Evolutionary conservation across 805 yeast genomes (phyloP).

Genomic region (Saccharomycopsis oosterbeekiorum): DNA sequence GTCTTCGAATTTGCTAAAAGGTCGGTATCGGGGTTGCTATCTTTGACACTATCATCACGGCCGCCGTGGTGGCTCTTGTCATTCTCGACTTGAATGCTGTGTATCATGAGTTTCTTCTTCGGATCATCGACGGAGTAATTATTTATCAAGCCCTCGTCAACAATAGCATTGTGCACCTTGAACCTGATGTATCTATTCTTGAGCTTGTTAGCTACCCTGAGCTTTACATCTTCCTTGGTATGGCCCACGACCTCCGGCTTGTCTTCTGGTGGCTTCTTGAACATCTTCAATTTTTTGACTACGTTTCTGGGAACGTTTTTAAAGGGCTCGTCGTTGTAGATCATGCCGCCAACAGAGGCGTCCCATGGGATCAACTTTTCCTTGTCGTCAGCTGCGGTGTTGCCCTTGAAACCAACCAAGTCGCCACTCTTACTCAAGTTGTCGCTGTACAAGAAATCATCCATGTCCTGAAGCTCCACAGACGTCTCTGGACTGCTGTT

Average conservation of each 20-base stretch:
- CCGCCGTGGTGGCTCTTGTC: constrained; percentile 18
- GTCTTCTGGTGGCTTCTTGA: constrained; percentile 28
- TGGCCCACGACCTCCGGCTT: not conserved
- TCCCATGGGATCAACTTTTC: constrained; percentile 31
- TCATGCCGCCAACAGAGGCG: constrained; percentile 30
- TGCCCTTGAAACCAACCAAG: too few species aligned
- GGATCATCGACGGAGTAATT: constrained; percentile 11
- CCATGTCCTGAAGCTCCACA: not conserved
- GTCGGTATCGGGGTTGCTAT: not conserved
- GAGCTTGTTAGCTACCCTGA: constrained; percentile 38
- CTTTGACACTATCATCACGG: not conserved
- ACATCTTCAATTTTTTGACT: constrained; percentile 29
- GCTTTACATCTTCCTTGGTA: constrained; percentile 30
- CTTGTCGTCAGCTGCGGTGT: not conserved
- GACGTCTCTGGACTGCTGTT: constrained; percentile 3
- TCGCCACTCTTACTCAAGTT: not conserved
- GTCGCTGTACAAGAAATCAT: constrained; percentile 10
- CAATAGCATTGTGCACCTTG: constrained; percentile 26
- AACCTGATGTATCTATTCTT: constrained; percentile 46
- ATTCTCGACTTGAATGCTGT: constrained; percentile 21
- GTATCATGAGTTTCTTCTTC: constrained; percentile 22
- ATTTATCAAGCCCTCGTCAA: constrained; percentile 25
- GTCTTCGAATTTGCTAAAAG: constrained; percentile 13
- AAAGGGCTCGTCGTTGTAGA: constrained; percentile 27
- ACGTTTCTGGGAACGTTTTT: constrained; percentile 29